Conservation (phyloP, 2,329 filamentous ascomycete species). For the Aureobasidium pullulans region DNA sequence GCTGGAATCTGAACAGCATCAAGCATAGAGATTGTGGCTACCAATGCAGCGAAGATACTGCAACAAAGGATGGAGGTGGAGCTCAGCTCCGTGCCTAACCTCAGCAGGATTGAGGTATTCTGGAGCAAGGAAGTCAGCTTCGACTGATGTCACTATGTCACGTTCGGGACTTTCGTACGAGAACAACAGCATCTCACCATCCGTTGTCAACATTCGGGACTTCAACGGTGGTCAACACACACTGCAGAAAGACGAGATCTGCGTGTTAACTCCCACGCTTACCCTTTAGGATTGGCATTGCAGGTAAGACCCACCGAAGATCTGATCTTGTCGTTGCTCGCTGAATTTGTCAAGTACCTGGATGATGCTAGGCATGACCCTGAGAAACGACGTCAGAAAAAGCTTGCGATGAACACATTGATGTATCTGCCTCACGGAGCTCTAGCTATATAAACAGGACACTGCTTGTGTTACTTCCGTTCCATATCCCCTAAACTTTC, state of each 20-base stretch:
- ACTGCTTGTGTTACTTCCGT: background rate
- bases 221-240: background rate
- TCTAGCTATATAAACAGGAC: background rate
- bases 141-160: conserved; percentile 2
- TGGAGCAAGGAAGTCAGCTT: background rate
- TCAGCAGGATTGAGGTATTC: too few relatives aligned
- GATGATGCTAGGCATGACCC: background rate
- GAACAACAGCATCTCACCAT: background rate
- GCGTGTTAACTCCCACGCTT: background rate
- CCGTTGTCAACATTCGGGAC: background rate
- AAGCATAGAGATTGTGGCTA: background rate
- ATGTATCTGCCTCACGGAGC: background rate
- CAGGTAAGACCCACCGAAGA: background rate
- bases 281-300: background rate
- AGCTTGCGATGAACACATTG: background rate
- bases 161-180: background rate
- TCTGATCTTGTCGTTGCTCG: background rate
- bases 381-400: background rate
- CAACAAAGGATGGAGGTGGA: too few relatives aligned
- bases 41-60: background rate
- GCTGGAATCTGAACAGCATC: background rate
- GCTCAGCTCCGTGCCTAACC: too few relatives aligned
- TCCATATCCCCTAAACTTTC: background rate
- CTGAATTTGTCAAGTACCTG: background rate
- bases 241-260: background rate